phyloP scores from a whole-genome alignment of 2,329 filamentous ascomycete species.

The Neonectria sp. region DNA sequence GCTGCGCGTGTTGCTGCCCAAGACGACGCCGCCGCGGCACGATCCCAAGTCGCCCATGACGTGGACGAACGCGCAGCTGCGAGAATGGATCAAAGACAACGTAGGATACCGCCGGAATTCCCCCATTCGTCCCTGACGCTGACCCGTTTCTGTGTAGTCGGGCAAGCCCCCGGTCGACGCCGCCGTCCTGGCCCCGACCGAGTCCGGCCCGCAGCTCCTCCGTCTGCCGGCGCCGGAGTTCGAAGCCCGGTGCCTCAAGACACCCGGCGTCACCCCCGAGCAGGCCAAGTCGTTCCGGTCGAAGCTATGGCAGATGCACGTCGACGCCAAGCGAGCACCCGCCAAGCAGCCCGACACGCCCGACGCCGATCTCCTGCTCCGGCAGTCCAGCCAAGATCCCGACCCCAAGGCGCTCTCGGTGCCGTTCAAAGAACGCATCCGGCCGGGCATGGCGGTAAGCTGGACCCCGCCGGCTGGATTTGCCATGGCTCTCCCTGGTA shows the following conservation, averaged over 20 bases:
- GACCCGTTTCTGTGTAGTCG: slow-evolving; percentile 49
- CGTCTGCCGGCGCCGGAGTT: slow-evolving; percentile 58
- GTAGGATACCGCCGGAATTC: slow-evolving; percentile 48
- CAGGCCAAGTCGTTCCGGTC: slow-evolving; percentile 59
- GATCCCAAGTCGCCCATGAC: slow-evolving; percentile 51
- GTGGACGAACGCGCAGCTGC: slow-evolving; percentile 58
- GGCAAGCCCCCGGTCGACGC: slow-evolving; percentile 54
- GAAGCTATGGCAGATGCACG: slow-evolving; percentile 60
- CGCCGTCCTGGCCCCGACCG: slow-evolving; percentile 55
- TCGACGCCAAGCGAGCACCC: slow-evolving; percentile 53
- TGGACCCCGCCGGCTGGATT: slow-evolving; percentile 45
- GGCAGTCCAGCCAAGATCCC: slow-evolving; percentile 50
- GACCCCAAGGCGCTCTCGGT: slow-evolving; percentile 33
- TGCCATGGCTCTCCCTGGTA: slow-evolving; percentile 28
- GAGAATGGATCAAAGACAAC: slow-evolving; percentile 57
- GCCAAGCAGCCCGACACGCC: neutral
- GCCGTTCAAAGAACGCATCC: slow-evolving; percentile 58
- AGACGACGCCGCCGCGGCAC: slow-evolving; percentile 38
- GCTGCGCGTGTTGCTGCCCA: slow-evolving; percentile 57
- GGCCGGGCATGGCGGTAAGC: slow-evolving; percentile 59
- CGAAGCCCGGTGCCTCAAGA: slow-evolving; percentile 57
- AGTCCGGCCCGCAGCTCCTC: slow-evolving; percentile 59
- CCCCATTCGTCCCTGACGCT: neutral
- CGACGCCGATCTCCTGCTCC: slow-evolving; percentile 3
- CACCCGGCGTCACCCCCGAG: slow-evolving; percentile 51